Conservation (phyloP, 163 green algal species). For the Scenedesmus sp. region DNA sequence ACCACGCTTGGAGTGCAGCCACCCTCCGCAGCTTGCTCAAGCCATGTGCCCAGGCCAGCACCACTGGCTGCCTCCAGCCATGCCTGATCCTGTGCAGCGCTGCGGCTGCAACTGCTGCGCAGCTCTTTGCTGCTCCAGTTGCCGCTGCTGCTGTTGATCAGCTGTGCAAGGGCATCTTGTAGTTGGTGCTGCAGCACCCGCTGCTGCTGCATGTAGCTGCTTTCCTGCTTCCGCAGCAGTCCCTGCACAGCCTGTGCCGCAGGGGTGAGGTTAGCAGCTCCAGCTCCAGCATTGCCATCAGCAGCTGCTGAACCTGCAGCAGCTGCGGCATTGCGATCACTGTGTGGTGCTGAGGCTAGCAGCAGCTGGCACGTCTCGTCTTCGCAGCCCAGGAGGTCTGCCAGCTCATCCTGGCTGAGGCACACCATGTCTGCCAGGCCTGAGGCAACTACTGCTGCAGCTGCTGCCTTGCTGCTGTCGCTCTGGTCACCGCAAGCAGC, state of each 20-base stretch:
- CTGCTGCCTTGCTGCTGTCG: neutral
- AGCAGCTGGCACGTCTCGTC: conserved; percentile 46
- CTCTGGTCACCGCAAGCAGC: neutral
- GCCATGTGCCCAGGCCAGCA: neutral
- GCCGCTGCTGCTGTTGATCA: neutral
- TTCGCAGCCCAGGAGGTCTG: conserved; percentile 37
- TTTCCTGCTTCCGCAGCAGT: neutral
- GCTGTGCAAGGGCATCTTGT: neutral
- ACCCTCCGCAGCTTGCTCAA: neutral
- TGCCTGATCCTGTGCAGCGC: neutral
- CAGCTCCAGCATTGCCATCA: neutral
- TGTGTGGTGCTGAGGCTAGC: neutral
- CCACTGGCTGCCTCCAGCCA: neutral
- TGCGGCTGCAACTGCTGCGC: neutral
- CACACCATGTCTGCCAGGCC: conserved; percentile 46
- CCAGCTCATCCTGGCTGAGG: conserved; percentile 44
- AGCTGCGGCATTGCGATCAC: neutral
- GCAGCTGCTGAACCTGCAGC: neutral
- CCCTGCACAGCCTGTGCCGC: neutral
- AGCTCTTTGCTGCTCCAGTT: neutral
- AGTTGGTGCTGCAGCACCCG: neutral
- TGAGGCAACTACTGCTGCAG: neutral
- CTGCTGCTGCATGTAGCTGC: neutral
- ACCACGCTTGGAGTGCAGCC: neutral
- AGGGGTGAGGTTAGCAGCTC: neutral